Evolutionary conservation across 2,329 filamentous ascomycete genomes (phyloP).

Genomic region (Aspergillus latus): DNA sequence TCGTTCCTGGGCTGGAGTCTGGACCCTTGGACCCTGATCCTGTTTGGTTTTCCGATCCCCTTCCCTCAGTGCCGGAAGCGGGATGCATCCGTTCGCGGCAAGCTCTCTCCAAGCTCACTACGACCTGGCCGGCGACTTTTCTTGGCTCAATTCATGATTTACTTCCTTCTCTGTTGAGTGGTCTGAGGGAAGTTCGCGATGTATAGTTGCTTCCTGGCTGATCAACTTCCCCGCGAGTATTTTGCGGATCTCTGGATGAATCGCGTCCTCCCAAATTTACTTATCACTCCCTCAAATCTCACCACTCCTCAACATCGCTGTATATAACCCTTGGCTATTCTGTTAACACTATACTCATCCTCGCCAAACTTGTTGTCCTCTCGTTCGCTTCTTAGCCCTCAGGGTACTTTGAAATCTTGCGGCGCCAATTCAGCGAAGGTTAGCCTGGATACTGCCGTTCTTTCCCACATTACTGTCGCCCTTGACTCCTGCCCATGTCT

Average conservation of each 20-base stretch:
- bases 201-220: not conserved
- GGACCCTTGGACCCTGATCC: not conserved
- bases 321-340: no score
- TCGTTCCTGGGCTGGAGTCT: not conserved
- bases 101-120: not conserved
- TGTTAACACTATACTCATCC: no score
- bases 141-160: not conserved
- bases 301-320: no score
- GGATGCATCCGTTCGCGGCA: slow-evolving; percentile 10
- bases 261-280: no score
- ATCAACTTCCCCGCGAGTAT: not conserved
- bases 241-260: no score
- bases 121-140: not conserved
- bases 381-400: no score
- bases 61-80: slow-evolving; percentile 4
- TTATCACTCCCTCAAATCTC: no score
- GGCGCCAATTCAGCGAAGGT: not conserved
- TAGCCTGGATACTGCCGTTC: not conserved
- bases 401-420: no score
- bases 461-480: not conserved
- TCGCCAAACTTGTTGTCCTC: no score
- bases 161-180: not conserved
- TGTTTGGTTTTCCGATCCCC: not conserved
- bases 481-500: slow-evolving; percentile 60
- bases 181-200: not conserved